Conservation (phyloP, 352 stramenopile genomes). For the Pythium periplocum region DNA sequence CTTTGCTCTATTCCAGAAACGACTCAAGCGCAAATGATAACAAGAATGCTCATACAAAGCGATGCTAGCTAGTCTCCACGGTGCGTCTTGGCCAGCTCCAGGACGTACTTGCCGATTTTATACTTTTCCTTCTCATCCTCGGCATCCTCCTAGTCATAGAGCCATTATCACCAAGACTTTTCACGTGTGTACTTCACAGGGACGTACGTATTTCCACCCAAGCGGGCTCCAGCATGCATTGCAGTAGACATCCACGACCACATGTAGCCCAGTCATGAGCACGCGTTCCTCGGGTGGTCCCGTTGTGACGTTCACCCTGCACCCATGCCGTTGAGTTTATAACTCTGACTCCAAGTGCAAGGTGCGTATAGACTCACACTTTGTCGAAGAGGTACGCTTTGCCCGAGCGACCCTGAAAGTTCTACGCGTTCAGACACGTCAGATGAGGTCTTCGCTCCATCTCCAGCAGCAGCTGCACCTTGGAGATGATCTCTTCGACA, state of each 20-base stretch:
- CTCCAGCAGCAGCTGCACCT: slow-evolving; percentile 44
- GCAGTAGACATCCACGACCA: slow-evolving; percentile 93
- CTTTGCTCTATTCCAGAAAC: too few relatives aligned
- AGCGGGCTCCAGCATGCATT: slow-evolving; percentile 88
- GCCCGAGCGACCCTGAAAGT: slow-evolving; percentile 76
- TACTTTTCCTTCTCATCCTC: slow-evolving; percentile 93
- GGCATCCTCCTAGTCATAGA: slow-evolving; percentile 62
- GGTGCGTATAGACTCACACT: slow-evolving; percentile 27
- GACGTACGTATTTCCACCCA: slow-evolving; percentile 92
- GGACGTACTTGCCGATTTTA: slow-evolving; percentile 96
- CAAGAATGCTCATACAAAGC: too few relatives aligned
- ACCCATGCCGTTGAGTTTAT: too few relatives aligned
- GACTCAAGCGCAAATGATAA: too few relatives aligned
- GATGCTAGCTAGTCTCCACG: slow-evolving; percentile 17
- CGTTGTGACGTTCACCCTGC: slow-evolving; percentile 83
- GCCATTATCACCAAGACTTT: too few relatives aligned
- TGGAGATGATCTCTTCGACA: slow-evolving; percentile 94
- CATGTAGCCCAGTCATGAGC: slow-evolving; percentile 93
- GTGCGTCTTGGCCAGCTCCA: slow-evolving; percentile 91
- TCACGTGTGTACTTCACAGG: too few relatives aligned
- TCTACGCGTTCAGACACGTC: slow-evolving; percentile 22
- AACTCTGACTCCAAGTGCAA: too few relatives aligned
- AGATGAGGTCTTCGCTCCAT: neutral
- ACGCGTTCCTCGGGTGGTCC: slow-evolving; percentile 87
- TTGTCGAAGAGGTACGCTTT: slow-evolving; percentile 93